Base-by-base conservation (phyloP, 495 filamentous ascomycete species). In the Melanomma pulvis-pyrius region DNA sequence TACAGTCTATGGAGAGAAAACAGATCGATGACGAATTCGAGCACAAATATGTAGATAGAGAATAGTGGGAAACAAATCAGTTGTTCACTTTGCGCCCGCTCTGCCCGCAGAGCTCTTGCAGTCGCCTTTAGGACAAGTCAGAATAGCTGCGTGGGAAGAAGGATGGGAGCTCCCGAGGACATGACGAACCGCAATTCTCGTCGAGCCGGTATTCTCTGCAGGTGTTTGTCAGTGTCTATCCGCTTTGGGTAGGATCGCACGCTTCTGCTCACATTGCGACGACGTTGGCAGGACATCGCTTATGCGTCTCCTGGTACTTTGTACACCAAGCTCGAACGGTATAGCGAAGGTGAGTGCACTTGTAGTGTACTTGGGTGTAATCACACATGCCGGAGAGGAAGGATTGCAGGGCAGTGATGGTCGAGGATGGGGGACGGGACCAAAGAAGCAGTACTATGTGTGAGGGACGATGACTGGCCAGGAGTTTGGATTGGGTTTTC, bases 321-420 rank as follows among this genome's bases (percentile, higher is more conserved):
- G 74, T 74, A 65, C 83, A 85, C 83, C 83, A 85, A 25, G 80
- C 80, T 58, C 78, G 73, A 19, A 86, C 83, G 11, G 78, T 73
- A 54, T 81, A 79, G 19, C 80, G 79, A 22, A 75, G 73, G 74
- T 86, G 83, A 0, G 77, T 78, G 67, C 83, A 86, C 17, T 67
- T 66, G 50, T 79, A 85, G n/a, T 75, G 73, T 15, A 86, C 81
- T 67, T 79, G 71, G 22, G 77, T 84, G 61, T 82, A 84, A 67
- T 86, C 81, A 70, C 83, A 86, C 83, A 85, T 85, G 28, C 60
- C 60, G 59, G 15, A 46, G 28, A 46, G 13, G 52, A 63, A 47
- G 2, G 30, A 46, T 22, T 54, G 50, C 25, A 17, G 21, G 48
- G 12, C 21, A 8, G 36, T 44, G 19, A 28, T 52, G 28, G 39